Evolutionary conservation across 306 rosid species (phyloP), one percentile per base, ranked within the genome.

Genomic region (Leucaena leucocephala): DNA sequence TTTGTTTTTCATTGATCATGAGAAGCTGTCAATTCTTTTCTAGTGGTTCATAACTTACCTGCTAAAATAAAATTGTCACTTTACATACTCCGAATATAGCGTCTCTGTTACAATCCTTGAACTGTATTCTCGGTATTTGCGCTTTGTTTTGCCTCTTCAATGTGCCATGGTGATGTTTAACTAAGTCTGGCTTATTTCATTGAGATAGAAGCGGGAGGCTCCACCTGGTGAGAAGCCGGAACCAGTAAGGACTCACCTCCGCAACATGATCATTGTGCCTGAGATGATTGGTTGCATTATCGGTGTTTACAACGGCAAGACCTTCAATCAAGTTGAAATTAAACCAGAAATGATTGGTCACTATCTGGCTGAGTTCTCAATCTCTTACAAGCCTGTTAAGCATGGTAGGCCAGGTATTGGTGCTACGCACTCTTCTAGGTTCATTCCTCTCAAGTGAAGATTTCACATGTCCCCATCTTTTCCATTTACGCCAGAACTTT

Each of bases 311-410:
- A 65, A 72, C 17, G 71, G 71, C 67, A 82, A 76, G 67, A 76
- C 80, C 66, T 81, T 81, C 34, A 82, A 78, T 72, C 78, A 71
- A 52, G 85, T 82, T 33, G 81, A 82, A 54, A 76, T 77, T 36
- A 82, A 71, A n/a, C 82, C 85, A 22, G 85, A 77, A 71, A 82
- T 77, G 78, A 82, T 63, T 58, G 49, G 81, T 36, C 85, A 70
- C 52, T 77, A 77, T 76, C 69, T 71, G 19, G 82, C 81, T 36
- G 85, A 77, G 50, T 82, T 82, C 75, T 82, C 81, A 36, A 72
- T 67, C 48, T 35, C 45, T 66, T 73, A 58, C 58, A 78, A 78
- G 80, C 82, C 76, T 0, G 82, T 73, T 61, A 76, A 71, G 81
- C 83, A 80, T 19, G 76, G 76, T 17, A 77, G 84, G 78, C 84